Base-by-base conservation (phyloP, 345 rosid genomes). In the Aurinia saxatilis region DNA sequence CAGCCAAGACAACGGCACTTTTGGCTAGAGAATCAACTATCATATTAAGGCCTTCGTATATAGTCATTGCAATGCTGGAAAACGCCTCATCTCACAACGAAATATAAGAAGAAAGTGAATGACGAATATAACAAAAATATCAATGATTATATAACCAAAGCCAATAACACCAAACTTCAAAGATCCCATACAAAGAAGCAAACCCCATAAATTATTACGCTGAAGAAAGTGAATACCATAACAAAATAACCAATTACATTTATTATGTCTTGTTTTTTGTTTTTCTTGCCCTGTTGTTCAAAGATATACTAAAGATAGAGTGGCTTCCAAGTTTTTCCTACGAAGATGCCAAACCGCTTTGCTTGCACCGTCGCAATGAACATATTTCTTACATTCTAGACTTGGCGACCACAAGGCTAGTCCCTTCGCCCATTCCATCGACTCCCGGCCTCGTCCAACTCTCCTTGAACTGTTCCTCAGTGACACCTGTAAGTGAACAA, bases 401-500 rank as follows among this genome's bases (percentile, higher is more conserved):
- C 75, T 83, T 88, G 2, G 96, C 97, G 16, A 85, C 84, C 79
- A 82, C 78, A 60, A 72, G 63, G 60, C 67, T 74, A 19, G 71
- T 77, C 44, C 81, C 79, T 58, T 70, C 82, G 17, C 84, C 78
- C 50, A 80, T 73, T 34, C 68, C 79, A 39, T 10, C 15, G 2
- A 86, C 70, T 53, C 88, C 96, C 5, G 85, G 72, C 79, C 87
- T 86, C 0, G 84, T 88, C 95, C 96, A 86, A 46, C 83, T 81
- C 65, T 82, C 98, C 61, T 90, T 90, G 88, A 95, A 90, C 59
- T 90, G 98, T 68, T 90, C 98, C 74, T 95, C 99, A 0, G 99
- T 88, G 54, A 95, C 96, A 39, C 97, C 96, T 95, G 65, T 45
- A 30, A 5, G 13, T 23, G 17, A 17, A n/a, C 47, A 49, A 0